Evolutionary conservation across 768 basidiomycete species (phyloP).

Genomic region (Boletus barrowsii): DNA sequence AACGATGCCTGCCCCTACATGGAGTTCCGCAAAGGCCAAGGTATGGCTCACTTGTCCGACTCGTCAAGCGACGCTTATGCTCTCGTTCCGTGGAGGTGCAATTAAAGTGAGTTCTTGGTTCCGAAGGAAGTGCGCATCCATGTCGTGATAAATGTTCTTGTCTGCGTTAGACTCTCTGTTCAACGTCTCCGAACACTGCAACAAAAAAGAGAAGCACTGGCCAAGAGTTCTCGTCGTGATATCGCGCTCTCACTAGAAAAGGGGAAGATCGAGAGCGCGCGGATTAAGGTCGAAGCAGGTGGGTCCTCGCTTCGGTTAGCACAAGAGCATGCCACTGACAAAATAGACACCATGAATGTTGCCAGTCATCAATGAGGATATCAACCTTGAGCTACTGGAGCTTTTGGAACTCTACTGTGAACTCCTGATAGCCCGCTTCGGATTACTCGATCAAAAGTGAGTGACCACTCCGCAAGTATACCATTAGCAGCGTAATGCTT

Average conservation of each 20-base stretch:
- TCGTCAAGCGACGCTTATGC: conserved; percentile 4
- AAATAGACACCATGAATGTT: conserved; percentile 15
- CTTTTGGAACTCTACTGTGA: conserved; percentile 94
- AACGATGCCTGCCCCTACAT: conserved; percentile 35
- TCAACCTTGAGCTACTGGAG: conserved; percentile 85
- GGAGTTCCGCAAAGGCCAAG: conserved; percentile 66
- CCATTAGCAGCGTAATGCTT: conserved; percentile 5
- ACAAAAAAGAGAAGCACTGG: conserved; percentile 90
- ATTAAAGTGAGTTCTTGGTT: conserved; percentile 37
- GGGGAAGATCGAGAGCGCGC: conserved; percentile 80
- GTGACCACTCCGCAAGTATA: conserved; percentile 21
- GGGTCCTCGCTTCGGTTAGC: conserved; percentile 28
- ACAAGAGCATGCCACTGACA: conserved; percentile 8
- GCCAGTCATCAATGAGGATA: conserved; percentile 79
- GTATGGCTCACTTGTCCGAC: conserved; percentile 23
- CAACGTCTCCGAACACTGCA: conserved; percentile 83
- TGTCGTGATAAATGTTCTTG: not conserved
- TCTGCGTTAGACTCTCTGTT: conserved; percentile 64
- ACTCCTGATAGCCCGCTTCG: conserved; percentile 88
- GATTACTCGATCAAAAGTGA: conserved; percentile 85
- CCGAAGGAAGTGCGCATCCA: not conserved
- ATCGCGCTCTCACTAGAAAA: conserved; percentile 78
- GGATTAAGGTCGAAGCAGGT: conserved; percentile 84
- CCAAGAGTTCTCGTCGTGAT: conserved; percentile 69
- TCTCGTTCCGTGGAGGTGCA: conserved; percentile 37